Evolutionary conservation across 768 basidiomycete species (phyloP).

Genomic region (Kwoniella europaea): DNA sequence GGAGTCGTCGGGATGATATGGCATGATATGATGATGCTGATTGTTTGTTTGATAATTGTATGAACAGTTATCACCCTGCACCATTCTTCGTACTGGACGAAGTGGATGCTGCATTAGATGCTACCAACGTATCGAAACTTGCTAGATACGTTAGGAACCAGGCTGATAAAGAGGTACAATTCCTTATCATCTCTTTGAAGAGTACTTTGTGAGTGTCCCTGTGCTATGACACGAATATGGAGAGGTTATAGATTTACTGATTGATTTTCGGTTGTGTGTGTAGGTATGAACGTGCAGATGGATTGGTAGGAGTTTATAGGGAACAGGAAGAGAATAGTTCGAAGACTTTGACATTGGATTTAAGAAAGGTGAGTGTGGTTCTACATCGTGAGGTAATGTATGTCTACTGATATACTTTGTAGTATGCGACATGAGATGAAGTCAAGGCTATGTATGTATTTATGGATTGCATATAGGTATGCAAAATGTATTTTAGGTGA

Average conservation of each 20-base stretch:
- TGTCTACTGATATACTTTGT: background rate
- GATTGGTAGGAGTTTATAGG: conserved; percentile 89
- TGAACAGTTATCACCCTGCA: conserved; percentile 85
- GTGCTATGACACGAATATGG: background rate
- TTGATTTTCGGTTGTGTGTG: background rate
- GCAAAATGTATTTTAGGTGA: background rate
- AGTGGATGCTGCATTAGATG: conserved; percentile 92
- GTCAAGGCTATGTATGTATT: background rate
- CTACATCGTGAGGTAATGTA: background rate
- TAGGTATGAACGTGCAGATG: conserved; percentile 80
- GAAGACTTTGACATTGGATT: conserved; percentile 85
- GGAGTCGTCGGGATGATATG: too few relatives aligned
- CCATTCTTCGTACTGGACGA: conserved; percentile 99
- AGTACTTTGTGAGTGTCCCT: conserved; percentile 66
- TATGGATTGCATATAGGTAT: background rate
- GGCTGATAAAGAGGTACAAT: conserved; percentile 85
- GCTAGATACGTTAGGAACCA: conserved; percentile 89
- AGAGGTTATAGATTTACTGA: background rate
- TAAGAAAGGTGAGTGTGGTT: conserved; percentile 57
- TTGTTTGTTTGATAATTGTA: background rate
- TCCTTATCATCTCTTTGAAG: conserved; percentile 96
- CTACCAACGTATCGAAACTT: conserved; percentile 96
- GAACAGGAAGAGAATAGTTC: conserved; percentile 95
- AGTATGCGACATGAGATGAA: conserved; percentile 5
- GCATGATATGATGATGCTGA: too few relatives aligned